Conservation (phyloP, 2,329 filamentous ascomycete genomes). For the Colletotrichum sp. region DNA sequence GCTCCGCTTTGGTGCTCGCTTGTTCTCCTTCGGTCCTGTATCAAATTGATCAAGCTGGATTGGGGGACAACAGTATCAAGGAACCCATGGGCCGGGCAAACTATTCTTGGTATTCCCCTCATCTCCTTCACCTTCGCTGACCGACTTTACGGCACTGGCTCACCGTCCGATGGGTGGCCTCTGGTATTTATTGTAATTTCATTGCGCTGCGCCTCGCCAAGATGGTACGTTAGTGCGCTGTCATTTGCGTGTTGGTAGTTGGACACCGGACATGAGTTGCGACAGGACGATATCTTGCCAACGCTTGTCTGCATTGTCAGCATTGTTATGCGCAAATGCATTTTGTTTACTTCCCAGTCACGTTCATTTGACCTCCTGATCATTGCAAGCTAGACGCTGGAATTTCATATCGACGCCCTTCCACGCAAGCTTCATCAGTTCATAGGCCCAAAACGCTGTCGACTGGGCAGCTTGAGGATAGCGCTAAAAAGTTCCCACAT, state of each 20-base stretch:
- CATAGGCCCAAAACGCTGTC: neutral
- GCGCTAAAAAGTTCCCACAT: neutral
- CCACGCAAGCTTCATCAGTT: neutral
- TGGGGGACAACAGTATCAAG: neutral
- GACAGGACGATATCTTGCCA: neutral
- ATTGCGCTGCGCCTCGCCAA: neutral
- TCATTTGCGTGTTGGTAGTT: neutral
- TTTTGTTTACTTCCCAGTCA: neutral
- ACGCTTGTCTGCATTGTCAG: neutral
- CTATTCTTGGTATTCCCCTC: neutral
- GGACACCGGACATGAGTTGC: neutral
- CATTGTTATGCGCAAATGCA: neutral
- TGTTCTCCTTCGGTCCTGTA: neutral
- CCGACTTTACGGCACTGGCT: neutral
- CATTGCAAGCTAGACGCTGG: neutral
- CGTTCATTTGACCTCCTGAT: rapidly evolving
- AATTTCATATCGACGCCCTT: neutral
- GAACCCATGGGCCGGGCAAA: neutral
- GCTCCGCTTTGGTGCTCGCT: neutral
- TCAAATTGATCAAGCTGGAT: neutral
- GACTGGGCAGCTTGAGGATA: neutral
- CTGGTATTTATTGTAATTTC: neutral
- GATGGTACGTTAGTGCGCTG: neutral
- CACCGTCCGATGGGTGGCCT: neutral
- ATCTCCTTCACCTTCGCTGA: neutral